These are phyloP conservation scores for Wickerhamomyces subpelliculosus DNA, from an alignment of 805 yeast species.

Conservation along the genomic window DNA sequence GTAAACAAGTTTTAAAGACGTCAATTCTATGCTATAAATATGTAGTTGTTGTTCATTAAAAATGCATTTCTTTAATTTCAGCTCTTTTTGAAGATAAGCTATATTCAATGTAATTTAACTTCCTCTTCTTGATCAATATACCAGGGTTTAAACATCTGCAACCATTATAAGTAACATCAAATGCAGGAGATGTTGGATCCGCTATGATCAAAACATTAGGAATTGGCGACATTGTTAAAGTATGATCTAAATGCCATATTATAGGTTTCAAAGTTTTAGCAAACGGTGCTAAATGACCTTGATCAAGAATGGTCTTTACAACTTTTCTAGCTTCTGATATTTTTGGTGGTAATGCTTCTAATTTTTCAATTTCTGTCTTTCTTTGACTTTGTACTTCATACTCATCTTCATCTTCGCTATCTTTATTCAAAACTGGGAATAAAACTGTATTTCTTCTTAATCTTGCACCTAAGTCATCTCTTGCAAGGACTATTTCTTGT, in stretches of 20 bases:
- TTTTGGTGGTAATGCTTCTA: slow-evolving; percentile 37
- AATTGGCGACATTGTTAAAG: slow-evolving; percentile 66
- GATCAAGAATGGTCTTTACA: slow-evolving; percentile 78
- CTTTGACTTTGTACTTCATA: slow-evolving; percentile 1
- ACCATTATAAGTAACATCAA: slow-evolving; percentile 74
- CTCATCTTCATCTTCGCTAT: slow-evolving; percentile 14
- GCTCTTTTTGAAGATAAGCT: slow-evolving; percentile 50
- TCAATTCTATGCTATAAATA: no score
- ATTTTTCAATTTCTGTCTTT: slow-evolving; percentile 22
- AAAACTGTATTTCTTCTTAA: slow-evolving; percentile 63
- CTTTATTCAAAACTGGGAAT: slow-evolving; percentile 35
- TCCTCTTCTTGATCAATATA: slow-evolving; percentile 37
- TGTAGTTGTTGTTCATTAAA: no score
- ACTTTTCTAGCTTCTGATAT: slow-evolving; percentile 58
- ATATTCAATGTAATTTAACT: slow-evolving; percentile 69
- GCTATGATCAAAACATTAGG: slow-evolving; percentile 62
- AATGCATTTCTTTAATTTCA: slow-evolving; percentile 38
- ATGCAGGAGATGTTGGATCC: slow-evolving; percentile 66
- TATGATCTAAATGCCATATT: slow-evolving; percentile 62
- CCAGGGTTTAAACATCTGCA: slow-evolving; percentile 77
- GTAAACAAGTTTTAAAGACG: no score
- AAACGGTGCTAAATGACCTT: slow-evolving; percentile 84
- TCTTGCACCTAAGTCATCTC: slow-evolving; percentile 69
- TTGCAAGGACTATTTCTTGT: slow-evolving; percentile 70
- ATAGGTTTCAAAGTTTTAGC: slow-evolving; percentile 52